These are phyloP conservation scores for Mentha longifolia DNA, from an alignment of 257 asterid genomes.

Conservation along the genomic window DNA sequence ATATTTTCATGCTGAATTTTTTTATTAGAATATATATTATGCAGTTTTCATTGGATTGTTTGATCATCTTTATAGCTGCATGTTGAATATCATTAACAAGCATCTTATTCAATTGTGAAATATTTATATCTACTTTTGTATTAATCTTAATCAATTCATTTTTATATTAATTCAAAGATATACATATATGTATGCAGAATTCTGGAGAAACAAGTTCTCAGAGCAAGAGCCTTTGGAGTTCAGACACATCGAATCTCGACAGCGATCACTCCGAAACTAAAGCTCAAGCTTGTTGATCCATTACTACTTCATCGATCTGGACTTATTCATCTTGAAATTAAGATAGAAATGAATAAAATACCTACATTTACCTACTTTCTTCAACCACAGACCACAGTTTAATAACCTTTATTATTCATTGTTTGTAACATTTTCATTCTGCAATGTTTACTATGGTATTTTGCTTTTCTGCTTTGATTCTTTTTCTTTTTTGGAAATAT, in stretches of 20 bases:
- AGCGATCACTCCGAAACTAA: slow-evolving; percentile 38
- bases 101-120: too few relatives aligned
- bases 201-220: slow-evolving; percentile 26
- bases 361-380: too few relatives aligned
- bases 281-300: background rate
- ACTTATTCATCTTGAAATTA: background rate
- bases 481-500: background rate
- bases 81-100: too few relatives aligned
- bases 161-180: too few relatives aligned
- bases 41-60: too few relatives aligned
- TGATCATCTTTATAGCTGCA: too few relatives aligned
- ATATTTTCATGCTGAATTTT: too few relatives aligned
- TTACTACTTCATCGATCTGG: too few relatives aligned
- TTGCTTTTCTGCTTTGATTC: background rate
- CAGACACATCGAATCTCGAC: slow-evolving; percentile 41
- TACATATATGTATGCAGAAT: slow-evolving; percentile 16
- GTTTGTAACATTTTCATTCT: background rate
- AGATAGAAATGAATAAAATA: background rate
- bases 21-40: background rate
- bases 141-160: background rate
- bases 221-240: slow-evolving; percentile 37
- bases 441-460: background rate
- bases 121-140: background rate
- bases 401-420: background rate
- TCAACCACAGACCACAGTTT: background rate